These are phyloP conservation scores for Neofusicoccum umdonicola DNA, from an alignment of 2,329 filamentous ascomycete genomes.

Conservation along the genomic window DNA sequence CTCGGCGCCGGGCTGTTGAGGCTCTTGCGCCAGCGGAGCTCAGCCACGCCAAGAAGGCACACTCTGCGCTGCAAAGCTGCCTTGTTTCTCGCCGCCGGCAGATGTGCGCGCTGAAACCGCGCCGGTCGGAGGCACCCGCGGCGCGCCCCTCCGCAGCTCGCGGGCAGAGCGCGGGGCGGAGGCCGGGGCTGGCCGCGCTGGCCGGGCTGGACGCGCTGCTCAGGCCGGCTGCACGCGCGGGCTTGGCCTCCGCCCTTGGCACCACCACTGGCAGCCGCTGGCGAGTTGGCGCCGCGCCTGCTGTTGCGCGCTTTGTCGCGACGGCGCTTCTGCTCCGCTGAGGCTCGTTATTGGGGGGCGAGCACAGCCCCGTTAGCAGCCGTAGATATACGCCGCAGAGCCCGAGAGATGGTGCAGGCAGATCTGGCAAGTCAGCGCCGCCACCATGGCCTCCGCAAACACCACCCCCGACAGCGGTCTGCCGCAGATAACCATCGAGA, in stretches of 20 bases:
- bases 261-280: background rate
- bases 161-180: background rate
- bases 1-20: background rate
- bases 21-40: background rate
- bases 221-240: background rate
- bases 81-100: background rate
- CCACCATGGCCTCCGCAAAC: background rate
- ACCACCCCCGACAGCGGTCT: background rate
- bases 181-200: background rate
- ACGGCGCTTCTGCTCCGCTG: background rate
- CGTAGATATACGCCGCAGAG: background rate
- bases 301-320: background rate
- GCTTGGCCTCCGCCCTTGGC: conserved; percentile 14
- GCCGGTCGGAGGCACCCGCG: background rate
- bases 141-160: background rate
- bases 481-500: conserved; percentile 11
- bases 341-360: background rate
- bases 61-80: background rate
- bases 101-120: background rate
- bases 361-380: background rate
- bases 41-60: background rate
- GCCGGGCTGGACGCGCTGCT: background rate
- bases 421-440: background rate
- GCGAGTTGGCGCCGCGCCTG: background rate
- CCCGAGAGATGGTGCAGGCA: background rate